Percentiles rank a stretch among this genome's conserved stretches.
Conservation (phyloP, 495 filamentous ascomycete species). For the Articulospora tetracladia region DNA sequence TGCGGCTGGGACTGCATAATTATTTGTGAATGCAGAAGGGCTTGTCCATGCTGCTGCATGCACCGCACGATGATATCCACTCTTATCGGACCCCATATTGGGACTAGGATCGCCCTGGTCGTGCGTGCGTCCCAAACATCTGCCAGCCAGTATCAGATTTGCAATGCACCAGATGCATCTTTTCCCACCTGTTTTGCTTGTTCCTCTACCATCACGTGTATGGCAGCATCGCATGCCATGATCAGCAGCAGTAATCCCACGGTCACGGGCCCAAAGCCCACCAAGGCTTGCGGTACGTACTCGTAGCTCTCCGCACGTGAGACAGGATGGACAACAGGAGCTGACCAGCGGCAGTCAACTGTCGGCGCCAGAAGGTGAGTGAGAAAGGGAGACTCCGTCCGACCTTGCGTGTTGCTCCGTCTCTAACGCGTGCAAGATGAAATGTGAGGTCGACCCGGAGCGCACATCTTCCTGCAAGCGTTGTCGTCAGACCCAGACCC, state of each 20-base stretch:
- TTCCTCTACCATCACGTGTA: constrained; percentile 4
- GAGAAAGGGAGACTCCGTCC: no score
- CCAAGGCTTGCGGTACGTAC: constrained; percentile 38
- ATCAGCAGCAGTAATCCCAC: constrained; percentile 5
- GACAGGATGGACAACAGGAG: background rate
- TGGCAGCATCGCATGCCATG: background rate
- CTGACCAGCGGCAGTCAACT: constrained; percentile 31
- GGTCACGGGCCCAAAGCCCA: constrained; percentile 24
- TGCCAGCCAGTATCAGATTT: constrained; percentile 3
- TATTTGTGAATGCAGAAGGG: background rate
- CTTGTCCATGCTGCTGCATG: background rate
- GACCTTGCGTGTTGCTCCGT: background rate
- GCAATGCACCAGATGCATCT: background rate
- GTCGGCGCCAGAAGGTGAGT: constrained; percentile 31
- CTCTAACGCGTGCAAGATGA: constrained; percentile 29
- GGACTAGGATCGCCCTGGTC: background rate
- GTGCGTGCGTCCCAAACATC: background rate
- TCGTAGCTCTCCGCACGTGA: background rate
- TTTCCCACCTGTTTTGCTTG: background rate
- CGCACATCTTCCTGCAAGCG: constrained; percentile 31
- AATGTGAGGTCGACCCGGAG: constrained; percentile 36
- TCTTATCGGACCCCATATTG: background rate
- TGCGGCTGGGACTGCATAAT: no score
- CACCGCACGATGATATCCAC: background rate
- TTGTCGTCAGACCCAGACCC: constrained; percentile 29